Percentiles rank a stretch among this genome's conserved stretches.
These are phyloP conservation scores for Umbelopsis isabellina DNA, from an alignment of 192 early-diverging fungal genomes.

Conservation along the genomic window DNA sequence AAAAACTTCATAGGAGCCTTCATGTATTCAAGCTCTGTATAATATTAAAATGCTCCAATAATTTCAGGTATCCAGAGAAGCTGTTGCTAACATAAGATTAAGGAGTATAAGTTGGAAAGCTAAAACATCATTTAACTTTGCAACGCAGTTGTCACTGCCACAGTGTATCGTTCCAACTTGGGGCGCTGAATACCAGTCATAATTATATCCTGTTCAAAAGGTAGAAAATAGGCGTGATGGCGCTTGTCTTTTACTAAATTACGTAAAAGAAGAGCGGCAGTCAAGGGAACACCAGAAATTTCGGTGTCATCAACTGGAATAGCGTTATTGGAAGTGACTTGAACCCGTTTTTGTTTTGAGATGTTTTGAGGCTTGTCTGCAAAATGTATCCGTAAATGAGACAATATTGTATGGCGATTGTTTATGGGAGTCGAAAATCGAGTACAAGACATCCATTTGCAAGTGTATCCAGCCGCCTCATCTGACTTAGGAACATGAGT, in stretches of 20 bases:
- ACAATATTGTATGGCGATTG: slow-evolving; percentile 41
- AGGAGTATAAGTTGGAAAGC: background rate
- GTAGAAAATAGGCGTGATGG: slow-evolving; percentile 48
- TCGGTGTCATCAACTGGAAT: slow-evolving; percentile 44
- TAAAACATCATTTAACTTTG: slow-evolving; percentile 25
- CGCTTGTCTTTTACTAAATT: slow-evolving; percentile 52
- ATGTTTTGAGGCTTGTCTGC: slow-evolving; percentile 45
- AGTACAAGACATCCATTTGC: slow-evolving; percentile 55
- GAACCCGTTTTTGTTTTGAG: slow-evolving; percentile 5
- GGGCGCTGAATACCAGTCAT: slow-evolving; percentile 53
- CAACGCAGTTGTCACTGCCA: slow-evolving; percentile 47
- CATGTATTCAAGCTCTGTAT: too few species aligned
- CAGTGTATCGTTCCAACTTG: slow-evolving; percentile 50
- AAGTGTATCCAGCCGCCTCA: slow-evolving; percentile 39
- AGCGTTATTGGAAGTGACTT: slow-evolving; percentile 27
- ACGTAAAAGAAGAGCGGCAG: slow-evolving; percentile 57
- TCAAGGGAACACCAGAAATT: slow-evolving; percentile 57
- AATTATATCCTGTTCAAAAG: slow-evolving; percentile 55
- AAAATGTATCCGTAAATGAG: slow-evolving; percentile 57
- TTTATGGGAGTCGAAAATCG: slow-evolving; percentile 39
- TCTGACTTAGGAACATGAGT: slow-evolving; percentile 41
- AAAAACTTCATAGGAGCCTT: too few species aligned
- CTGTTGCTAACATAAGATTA: too few species aligned
- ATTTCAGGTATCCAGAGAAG: too few species aligned
- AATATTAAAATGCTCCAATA: too few species aligned